These are phyloP conservation scores for Moricandia arvensis DNA, from an alignment of 345 rosid genomes.

Conservation along the genomic window DNA sequence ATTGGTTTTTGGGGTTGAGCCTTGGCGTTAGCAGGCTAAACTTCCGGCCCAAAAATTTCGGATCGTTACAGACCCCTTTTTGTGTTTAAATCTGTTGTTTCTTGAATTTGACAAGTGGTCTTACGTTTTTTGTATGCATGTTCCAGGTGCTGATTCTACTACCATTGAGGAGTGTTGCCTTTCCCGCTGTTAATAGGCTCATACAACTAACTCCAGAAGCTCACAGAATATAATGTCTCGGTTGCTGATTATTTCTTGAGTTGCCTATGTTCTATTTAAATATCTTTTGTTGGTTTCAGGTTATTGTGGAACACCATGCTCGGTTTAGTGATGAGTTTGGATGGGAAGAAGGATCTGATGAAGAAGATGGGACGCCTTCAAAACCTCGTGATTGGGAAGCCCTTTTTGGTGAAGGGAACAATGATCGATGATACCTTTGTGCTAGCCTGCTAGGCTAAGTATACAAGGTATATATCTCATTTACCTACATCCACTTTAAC, in stretches of 20 bases:
- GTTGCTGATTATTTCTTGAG: conserved; percentile 5
- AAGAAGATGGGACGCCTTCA: conserved; percentile 49
- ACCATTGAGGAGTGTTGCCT: too few species aligned
- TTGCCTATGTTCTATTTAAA: conserved; percentile 5
- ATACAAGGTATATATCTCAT: too few species aligned
- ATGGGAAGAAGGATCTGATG: conserved; percentile 50
- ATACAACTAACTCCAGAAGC: conserved; percentile 71
- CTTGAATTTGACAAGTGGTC: not conserved
- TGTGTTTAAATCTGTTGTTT: not conserved
- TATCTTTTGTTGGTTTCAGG: conserved; percentile 47
- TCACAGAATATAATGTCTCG: conserved; percentile 52
- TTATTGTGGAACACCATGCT: conserved; percentile 64
- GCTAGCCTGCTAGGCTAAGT: too few species aligned
- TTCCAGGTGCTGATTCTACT: conserved; percentile 42
- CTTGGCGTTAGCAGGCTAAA: too few species aligned
- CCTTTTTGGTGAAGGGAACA: conserved; percentile 63
- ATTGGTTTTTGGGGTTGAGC: too few species aligned
- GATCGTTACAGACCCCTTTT: too few species aligned
- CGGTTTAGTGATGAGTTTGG: conserved; percentile 79
- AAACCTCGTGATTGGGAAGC: conserved; percentile 71
- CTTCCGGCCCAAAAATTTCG: too few species aligned
- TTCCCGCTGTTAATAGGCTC: not conserved
- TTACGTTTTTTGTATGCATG: conserved; percentile 10
- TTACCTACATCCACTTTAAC: too few species aligned
- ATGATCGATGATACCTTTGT: conserved; percentile 67